phyloP scores from a whole-genome alignment of 2,329 filamentous ascomycete species.

The Blumeriella jaapii region DNA sequence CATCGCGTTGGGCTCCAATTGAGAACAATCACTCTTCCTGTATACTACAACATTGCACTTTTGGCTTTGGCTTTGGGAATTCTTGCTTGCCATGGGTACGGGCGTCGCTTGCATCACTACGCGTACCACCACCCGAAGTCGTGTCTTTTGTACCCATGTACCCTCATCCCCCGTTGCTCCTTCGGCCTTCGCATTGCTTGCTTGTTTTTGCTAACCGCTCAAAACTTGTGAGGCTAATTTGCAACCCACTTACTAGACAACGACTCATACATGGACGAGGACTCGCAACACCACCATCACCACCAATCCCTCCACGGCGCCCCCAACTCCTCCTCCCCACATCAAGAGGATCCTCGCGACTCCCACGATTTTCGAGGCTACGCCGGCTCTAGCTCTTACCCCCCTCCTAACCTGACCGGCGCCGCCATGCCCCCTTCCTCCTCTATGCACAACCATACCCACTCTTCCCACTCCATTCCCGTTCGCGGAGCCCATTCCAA shows the following conservation, averaged over 20 bases:
- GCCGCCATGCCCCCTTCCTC: conserved; percentile 52
- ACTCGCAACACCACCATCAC: conserved; percentile 57
- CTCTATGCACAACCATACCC: conserved; percentile 37
- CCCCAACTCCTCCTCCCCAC: conserved; percentile 32
- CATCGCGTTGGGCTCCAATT: conserved; percentile 15
- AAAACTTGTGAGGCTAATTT: conserved; percentile 27
- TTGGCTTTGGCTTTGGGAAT: conserved; percentile 20
- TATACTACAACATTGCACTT: conserved; percentile 29
- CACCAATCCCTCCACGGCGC: conserved; percentile 47
- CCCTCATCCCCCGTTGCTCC: conserved; percentile 10
- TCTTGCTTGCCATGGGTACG: conserved; percentile 10
- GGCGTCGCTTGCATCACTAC: conserved; percentile 11
- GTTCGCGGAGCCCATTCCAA: conserved; percentile 15
- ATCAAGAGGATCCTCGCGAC: conserved; percentile 57
- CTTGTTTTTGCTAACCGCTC: conserved; percentile 18
- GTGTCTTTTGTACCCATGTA: conserved; percentile 23
- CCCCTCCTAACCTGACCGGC: conserved; percentile 41
- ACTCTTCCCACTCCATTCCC: conserved; percentile 30
- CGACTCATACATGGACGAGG: conserved; percentile 46
- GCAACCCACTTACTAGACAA: conserved; percentile 36
- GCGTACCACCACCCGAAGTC: conserved; percentile 19
- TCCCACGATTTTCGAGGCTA: conserved; percentile 66
- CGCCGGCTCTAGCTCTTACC: conserved; percentile 45
- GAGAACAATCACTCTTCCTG: conserved; percentile 22
- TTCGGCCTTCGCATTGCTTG: conserved; percentile 9